A percentile compares a stretch with the other conserved stretches of the same genome.
phyloP scores from a whole-genome alignment of 805 yeast genomes.

The Wickerhamomyces alni region DNA sequence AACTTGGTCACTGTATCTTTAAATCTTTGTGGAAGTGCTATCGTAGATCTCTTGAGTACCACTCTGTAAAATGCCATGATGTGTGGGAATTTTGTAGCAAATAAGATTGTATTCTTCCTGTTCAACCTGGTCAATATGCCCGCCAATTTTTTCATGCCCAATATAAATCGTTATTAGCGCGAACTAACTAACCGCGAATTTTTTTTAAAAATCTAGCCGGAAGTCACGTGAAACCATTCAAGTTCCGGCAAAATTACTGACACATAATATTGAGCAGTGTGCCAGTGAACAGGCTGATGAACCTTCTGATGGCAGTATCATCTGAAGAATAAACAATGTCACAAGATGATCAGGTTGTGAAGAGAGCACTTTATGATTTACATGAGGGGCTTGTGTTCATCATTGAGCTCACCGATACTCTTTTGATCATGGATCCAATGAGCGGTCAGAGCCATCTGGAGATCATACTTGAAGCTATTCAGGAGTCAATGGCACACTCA shows the following conservation, averaged over 20 bases:
- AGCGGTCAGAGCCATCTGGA: conserved; percentile 36
- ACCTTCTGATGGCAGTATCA: no score
- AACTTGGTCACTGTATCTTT: conserved; percentile 61
- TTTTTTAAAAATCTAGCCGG: no score
- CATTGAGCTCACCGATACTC: conserved; percentile 47
- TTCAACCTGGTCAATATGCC: no score
- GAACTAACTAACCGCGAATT: no score
- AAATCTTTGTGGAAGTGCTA: conserved; percentile 71
- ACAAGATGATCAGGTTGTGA: conserved; percentile 1
- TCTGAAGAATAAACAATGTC: neutral
- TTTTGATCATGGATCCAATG: conserved; percentile 33
- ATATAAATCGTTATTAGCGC: no score
- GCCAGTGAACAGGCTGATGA: no score
- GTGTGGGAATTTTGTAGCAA: neutral
- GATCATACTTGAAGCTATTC: conserved; percentile 50
- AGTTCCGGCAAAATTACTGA: no score
- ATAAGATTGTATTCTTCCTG: neutral
- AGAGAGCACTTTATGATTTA: conserved; percentile 30
- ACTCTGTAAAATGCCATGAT: conserved; percentile 51
- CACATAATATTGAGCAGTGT: no score
- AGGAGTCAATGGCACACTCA: conserved; percentile 58
- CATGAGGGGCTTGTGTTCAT: conserved; percentile 62
- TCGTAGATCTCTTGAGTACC: conserved; percentile 74
- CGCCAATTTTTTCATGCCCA: no score
- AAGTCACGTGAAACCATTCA: no score